Base-by-base conservation (phyloP, 202 grass and related monocot species). In the Tripidium arundinaceum region DNA sequence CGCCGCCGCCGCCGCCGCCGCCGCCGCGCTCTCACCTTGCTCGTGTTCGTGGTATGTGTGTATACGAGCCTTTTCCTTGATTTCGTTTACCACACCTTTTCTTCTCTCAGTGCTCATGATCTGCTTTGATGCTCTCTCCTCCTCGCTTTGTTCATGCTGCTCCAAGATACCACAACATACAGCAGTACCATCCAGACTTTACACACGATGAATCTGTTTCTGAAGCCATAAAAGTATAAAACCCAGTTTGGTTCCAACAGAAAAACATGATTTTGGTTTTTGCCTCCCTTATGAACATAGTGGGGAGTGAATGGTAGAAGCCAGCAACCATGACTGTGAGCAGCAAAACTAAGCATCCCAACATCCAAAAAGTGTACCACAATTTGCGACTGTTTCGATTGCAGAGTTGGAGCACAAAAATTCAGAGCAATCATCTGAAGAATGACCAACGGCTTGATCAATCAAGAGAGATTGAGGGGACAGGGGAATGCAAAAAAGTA, bases 91-190 rank as follows among this genome's bases (percentile, higher is more conserved):
- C 40, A 55, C 6, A 63, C 1, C 64, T 7, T 38, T n/a, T n/a
- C n/a, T 9, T 79, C 34, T 79, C 24, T 77, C 65, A 31, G 11
- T 40, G 31, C 29, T 76, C 12, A 27, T 65, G 36, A 8, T 65
- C 27, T 25, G 21, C 16, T 15, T 8, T 33, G 16, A 41, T 21
- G 50, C 52, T 57, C 54, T 46, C n/a, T n/a, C n/a, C n/a, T n/a
- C n/a, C n/a, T n/a, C n/a, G n/a, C n/a, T n/a, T n/a, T n/a, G n/a
- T n/a, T n/a, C 24, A 18, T 78, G 62, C 62, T 84, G 68, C 80
- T 76, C 68, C 83, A 68, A 55, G 73, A 79, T 89, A n/a, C 11
- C 7, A 46, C 10, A 60, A 59, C 9, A 26, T 31, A 73, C 45
- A 73, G 26, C 18, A 65, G 14, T 40, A 63, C 40, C 57, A 25